Percentiles rank a stretch among this genome's conserved stretches.
Evolutionary conservation across 345 rosid species (phyloP).

Genomic region (Linum trigynum): DNA sequence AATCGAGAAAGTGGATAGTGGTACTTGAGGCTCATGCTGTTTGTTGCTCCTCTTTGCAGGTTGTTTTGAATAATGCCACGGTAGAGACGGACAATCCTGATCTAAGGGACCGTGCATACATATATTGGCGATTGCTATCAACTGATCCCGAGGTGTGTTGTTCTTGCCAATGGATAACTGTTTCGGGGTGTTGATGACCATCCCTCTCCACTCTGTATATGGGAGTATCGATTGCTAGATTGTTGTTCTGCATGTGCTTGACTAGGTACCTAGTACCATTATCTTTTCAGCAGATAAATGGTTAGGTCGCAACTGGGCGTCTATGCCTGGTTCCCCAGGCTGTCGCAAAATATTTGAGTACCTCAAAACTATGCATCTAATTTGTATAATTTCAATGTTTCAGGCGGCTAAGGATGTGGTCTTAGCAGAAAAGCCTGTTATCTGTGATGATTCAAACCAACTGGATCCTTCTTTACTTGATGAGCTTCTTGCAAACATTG

Average conservation of each 20-base stretch:
- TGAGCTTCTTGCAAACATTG: constrained; percentile 94
- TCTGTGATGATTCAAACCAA: constrained; percentile 91
- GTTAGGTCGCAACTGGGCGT: too few species aligned
- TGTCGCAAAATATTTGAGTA: background rate
- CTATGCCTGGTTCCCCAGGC: too few species aligned
- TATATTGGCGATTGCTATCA: constrained; percentile 96
- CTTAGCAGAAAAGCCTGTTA: constrained; percentile 99
- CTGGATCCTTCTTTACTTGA: constrained; percentile 88
- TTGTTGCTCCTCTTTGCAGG: constrained; percentile 31
- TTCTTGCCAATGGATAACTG: constrained; percentile 5
- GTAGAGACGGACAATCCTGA: constrained; percentile 99
- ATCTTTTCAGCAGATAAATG: too few species aligned
- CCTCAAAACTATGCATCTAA: background rate
- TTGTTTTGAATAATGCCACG: constrained; percentile 95
- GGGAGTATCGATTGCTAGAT: background rate
- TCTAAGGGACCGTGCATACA: constrained; percentile 95
- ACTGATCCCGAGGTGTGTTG: constrained; percentile 91
- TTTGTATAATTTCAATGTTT: constrained; percentile 8
- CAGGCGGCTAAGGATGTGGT: constrained; percentile 99
- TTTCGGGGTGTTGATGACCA: background rate
- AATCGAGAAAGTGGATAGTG: background rate
- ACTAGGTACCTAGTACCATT: too few species aligned
- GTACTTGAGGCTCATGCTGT: background rate
- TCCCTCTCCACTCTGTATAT: too few species aligned
- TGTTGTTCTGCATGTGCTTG: too few species aligned